These are phyloP conservation scores for Rhodocollybia butyracea DNA, from an alignment of 768 basidiomycete genomes.

Conservation along the genomic window DNA sequence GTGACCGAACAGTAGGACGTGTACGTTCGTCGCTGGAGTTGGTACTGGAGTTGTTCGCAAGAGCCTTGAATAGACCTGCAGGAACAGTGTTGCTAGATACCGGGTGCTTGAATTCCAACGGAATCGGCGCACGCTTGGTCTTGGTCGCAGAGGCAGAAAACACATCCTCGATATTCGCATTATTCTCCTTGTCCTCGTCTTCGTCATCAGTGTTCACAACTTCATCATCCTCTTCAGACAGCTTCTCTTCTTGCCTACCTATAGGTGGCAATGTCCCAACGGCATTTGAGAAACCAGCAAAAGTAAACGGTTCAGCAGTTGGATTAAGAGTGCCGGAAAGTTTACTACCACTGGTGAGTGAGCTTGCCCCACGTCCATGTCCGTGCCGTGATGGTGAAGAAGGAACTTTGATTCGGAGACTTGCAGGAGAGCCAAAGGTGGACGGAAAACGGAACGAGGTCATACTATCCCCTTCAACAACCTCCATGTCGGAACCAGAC, in stretches of 20 bases:
- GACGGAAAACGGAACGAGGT: constrained; percentile 75
- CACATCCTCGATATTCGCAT: constrained; percentile 3
- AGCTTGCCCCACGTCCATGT: constrained; percentile 15
- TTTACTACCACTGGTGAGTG: constrained; percentile 13
- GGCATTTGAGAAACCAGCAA: constrained; percentile 55
- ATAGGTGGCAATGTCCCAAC: constrained; percentile 13
- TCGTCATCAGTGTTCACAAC: constrained; percentile 14
- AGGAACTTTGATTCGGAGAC: constrained; percentile 26
- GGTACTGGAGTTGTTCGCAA: constrained; percentile 36
- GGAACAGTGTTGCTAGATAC: constrained; percentile 73
- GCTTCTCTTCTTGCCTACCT: constrained; percentile 13
- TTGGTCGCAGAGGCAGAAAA: constrained; percentile 17
- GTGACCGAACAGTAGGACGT: constrained; percentile 69
- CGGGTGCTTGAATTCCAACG: constrained; percentile 70
- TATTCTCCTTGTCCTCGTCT: constrained; percentile 15
- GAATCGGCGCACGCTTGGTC: constrained; percentile 70
- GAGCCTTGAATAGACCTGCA: constrained; percentile 82
- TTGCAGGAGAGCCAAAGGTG: constrained; percentile 45
- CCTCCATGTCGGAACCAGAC: constrained; percentile 18
- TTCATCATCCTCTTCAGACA: constrained; percentile 10
- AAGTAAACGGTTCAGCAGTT: constrained; percentile 59
- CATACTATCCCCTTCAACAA: constrained; percentile 62
- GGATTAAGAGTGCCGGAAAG: constrained; percentile 30
- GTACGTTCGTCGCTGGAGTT: constrained; percentile 58
- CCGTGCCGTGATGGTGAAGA: constrained; percentile 1